phyloP scores from a whole-genome alignment of 306 rosid genomes.

The Prunus kanzakura region DNA sequence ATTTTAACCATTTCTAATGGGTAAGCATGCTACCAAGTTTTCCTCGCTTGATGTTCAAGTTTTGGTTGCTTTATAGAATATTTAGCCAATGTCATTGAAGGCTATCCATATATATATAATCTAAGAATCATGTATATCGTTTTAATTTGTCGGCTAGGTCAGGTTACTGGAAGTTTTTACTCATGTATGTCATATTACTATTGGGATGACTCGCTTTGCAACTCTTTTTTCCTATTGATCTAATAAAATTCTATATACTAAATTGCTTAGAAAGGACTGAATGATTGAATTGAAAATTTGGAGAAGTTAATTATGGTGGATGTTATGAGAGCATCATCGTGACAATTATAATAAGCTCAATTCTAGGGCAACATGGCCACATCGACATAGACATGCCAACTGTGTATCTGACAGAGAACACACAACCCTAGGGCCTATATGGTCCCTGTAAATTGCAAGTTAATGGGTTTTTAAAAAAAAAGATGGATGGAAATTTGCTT shows the following conservation, averaged over 20 bases:
- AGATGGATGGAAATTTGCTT: background rate
- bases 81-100: background rate
- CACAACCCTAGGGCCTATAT: background rate
- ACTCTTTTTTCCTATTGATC: no score
- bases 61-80: background rate
- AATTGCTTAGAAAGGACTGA: background rate
- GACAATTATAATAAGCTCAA: conserved; percentile 1
- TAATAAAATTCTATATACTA: no score
- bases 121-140: no score
- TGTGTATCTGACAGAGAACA: background rate
- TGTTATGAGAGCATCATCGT: background rate
- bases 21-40: background rate
- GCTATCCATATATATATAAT: background rate
- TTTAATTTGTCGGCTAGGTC: no score
- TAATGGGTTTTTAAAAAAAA: no score
- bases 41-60: background rate
- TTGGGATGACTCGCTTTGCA: no score
- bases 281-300: background rate
- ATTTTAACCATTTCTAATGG: background rate
- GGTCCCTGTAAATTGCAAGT: background rate
- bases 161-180: rapidly evolving
- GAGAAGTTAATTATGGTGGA: background rate
- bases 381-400: conserved; percentile 3
- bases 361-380: conserved; percentile 4
- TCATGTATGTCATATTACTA: no score